Conservation (phyloP, 257 asterid genomes). For the Pogostemon cablin region DNA sequence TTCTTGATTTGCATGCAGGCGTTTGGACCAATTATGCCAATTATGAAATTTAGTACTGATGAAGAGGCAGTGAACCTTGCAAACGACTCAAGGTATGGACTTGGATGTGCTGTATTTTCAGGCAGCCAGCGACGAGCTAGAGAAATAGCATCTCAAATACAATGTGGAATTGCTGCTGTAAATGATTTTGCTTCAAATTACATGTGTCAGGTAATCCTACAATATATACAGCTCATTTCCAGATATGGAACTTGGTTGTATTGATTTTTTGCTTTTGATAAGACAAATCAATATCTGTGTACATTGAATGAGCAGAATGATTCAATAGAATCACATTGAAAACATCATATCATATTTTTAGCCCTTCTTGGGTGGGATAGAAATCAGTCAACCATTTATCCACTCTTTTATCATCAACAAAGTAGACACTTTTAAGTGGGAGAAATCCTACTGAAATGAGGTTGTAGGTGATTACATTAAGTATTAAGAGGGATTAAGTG, state of each 20-base stretch:
- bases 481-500: too few species aligned
- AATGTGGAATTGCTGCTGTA: constrained; percentile 87
- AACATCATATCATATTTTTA: too few species aligned
- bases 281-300: background rate
- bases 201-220: constrained; percentile 88
- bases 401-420: too few species aligned
- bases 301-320: background rate
- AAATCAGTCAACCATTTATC: too few species aligned
- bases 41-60: constrained; percentile 88
- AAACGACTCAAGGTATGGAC: constrained; percentile 93
- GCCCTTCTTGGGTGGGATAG: too few species aligned
- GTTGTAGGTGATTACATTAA: too few species aligned
- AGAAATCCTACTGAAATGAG: too few species aligned
- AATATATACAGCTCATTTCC: background rate
- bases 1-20: constrained; percentile 59
- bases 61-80: constrained; percentile 89
- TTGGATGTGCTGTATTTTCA: constrained; percentile 98
- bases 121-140: constrained; percentile 90
- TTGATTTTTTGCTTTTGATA: background rate
- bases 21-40: constrained; percentile 97
- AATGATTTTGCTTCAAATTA: constrained; percentile 92
- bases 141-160: constrained; percentile 76
- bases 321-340: background rate
- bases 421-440: too few species aligned
- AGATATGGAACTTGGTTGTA: background rate